Evolutionary conservation across 2,329 filamentous ascomycete species (phyloP).

Genomic region (Cercospora citrullina): DNA sequence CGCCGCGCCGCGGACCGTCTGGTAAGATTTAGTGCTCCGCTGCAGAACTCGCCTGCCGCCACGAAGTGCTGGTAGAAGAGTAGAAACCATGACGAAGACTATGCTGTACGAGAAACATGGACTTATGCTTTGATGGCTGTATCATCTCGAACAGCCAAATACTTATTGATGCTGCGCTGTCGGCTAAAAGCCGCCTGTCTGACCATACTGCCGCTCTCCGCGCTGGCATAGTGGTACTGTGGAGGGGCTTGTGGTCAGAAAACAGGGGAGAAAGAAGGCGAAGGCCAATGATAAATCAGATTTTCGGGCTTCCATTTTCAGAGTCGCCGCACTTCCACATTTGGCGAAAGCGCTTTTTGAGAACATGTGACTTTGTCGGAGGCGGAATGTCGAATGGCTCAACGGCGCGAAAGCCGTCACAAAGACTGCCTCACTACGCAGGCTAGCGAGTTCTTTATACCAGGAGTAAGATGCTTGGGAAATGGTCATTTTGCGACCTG

Average conservation of each 20-base stretch:
- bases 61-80: constrained; percentile 9
- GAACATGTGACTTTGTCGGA: background rate
- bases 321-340: background rate
- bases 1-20: constrained; percentile 24
- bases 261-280: background rate
- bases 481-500: background rate
- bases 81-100: constrained; percentile 15
- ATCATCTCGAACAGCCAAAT: background rate
- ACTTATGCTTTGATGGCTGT: background rate
- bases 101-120: background rate
- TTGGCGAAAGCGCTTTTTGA: background rate
- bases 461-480: background rate
- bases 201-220: background rate
- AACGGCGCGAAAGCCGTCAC: background rate
- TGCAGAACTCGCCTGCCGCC: constrained; percentile 13
- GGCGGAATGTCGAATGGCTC: background rate
- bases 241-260: background rate
- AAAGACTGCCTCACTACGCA: background rate
- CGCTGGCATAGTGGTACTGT: background rate
- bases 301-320: background rate
- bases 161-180: background rate
- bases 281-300: background rate
- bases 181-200: background rate
- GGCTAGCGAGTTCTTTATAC: background rate
- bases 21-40: background rate